A percentile compares a stretch with the other conserved stretches of the same genome.
Evolutionary conservation across 1,284 basidiomycete species (phyloP).

Genomic region (Ceratobasidium sp.): DNA sequence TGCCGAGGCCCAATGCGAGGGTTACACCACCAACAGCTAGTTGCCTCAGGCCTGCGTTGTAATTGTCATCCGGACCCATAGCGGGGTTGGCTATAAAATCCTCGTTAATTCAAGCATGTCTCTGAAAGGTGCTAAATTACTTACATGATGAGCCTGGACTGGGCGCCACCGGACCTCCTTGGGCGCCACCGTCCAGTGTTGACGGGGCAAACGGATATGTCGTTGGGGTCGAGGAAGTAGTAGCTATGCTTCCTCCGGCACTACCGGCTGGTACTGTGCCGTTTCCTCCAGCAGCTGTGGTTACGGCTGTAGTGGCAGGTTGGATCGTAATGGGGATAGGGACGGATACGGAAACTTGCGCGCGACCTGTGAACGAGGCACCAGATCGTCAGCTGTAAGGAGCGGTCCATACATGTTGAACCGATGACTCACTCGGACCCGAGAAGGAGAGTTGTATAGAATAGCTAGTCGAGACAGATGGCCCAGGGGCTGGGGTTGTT

Average conservation of each 20-base stretch:
- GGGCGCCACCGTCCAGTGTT: constrained; percentile 3
- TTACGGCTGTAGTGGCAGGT: neutral
- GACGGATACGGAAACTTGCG: constrained; percentile 24
- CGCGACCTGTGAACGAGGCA: neutral
- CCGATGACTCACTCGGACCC: constrained; percentile 5
- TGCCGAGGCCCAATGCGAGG: constrained; percentile 17
- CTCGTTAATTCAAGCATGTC: neutral
- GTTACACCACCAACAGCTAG: constrained; percentile 21
- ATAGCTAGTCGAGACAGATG: constrained; percentile 8
- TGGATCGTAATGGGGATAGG: constrained; percentile 15
- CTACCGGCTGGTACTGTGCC: neutral
- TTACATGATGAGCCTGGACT: constrained; percentile 8
- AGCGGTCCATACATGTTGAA: neutral
- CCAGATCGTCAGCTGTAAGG: neutral
- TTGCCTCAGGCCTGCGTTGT: constrained; percentile 18
- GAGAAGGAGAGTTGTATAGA: constrained; percentile 2
- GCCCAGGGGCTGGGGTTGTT: constrained; percentile 1
- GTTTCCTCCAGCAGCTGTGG: neutral
- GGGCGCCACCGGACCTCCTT: constrained; percentile 17
- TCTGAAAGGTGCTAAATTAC: neutral
- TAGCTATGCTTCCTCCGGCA: neutral
- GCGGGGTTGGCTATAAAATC: constrained; percentile 3
- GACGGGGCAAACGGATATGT: constrained; percentile 12
- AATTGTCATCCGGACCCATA: constrained; percentile 24
- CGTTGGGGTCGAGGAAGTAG: constrained; percentile 16